Percentiles rank a stretch among this genome's conserved stretches.
These are phyloP conservation scores for Avena eriantha DNA, from an alignment of 176 grass and related monocot species.

Conservation along the genomic window DNA sequence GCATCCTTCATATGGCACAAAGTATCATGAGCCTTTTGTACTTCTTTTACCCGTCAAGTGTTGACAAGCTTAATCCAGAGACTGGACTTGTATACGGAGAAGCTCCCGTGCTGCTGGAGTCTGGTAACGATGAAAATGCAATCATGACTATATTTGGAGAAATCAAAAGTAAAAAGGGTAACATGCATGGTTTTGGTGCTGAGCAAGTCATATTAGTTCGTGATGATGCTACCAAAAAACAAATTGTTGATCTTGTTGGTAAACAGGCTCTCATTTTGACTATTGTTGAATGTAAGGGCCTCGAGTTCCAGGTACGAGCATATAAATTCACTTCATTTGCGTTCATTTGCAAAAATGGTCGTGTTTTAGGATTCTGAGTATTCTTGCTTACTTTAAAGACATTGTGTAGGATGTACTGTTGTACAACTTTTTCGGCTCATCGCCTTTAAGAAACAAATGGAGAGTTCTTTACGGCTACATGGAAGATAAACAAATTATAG, in stretches of 20 bases:
- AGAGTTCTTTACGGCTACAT: constrained; percentile 85
- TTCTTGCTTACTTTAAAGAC: constrained; percentile 15
- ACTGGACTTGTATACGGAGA: constrained; percentile 81
- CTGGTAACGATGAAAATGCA: constrained; percentile 75
- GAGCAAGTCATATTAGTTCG: constrained; percentile 91
- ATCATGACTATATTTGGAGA: constrained; percentile 86
- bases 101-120: constrained; percentile 82
- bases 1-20: constrained; percentile 72
- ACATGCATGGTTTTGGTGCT: constrained; percentile 71
- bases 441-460: constrained; percentile 77
- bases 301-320: constrained; percentile 84
- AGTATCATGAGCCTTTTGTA: constrained; percentile 85
- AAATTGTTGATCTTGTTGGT: constrained; percentile 66
- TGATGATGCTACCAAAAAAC: constrained; percentile 70
- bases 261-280: constrained; percentile 85
- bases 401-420: constrained; percentile 76
- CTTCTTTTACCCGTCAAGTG: constrained; percentile 71
- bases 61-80: constrained; percentile 80
- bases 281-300: constrained; percentile 92
- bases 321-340: constrained; percentile 1
- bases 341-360: not conserved
- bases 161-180: constrained; percentile 29
- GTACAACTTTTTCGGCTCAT: constrained; percentile 85
- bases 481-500: constrained; percentile 50
- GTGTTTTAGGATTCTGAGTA: not conserved